Conservation (phyloP, 73 alveolate genomes). For the Paramecium sonneborni region DNA sequence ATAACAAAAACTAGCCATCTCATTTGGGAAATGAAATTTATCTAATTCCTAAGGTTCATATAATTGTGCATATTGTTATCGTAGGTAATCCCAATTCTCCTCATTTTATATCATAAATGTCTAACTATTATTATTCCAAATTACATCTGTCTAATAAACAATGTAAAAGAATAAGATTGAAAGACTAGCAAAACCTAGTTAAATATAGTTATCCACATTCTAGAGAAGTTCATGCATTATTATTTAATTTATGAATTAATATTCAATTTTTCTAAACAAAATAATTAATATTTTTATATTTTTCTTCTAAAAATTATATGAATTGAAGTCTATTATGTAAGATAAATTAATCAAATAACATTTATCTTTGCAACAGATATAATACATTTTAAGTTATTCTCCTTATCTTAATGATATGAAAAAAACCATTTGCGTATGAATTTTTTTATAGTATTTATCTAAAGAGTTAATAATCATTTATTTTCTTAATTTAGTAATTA, state of each 20-base stretch:
- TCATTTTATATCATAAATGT: not conserved
- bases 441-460: not conserved
- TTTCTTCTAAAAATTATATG: too few species aligned
- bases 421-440: not conserved
- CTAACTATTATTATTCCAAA: not conserved
- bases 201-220: not conserved
- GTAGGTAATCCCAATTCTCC: not conserved
- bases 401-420: not conserved
- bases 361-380: not conserved
- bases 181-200: not conserved
- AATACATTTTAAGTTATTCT: not conserved
- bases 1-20: constrained; percentile 37
- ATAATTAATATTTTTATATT: not conserved
- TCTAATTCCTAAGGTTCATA: not conserved
- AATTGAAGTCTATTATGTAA: too few species aligned
- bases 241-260: not conserved
- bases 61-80: not conserved
- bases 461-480: not conserved
- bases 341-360: too few species aligned
- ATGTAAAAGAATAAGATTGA: not conserved
- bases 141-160: not conserved
- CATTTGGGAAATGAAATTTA: constrained; percentile 25
- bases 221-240: not conserved
- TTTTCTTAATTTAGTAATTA: not conserved
- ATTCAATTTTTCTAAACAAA: not conserved